Base-by-base conservation (phyloP, 2,329 filamentous ascomycete genomes). In the Penicillium sp. region DNA sequence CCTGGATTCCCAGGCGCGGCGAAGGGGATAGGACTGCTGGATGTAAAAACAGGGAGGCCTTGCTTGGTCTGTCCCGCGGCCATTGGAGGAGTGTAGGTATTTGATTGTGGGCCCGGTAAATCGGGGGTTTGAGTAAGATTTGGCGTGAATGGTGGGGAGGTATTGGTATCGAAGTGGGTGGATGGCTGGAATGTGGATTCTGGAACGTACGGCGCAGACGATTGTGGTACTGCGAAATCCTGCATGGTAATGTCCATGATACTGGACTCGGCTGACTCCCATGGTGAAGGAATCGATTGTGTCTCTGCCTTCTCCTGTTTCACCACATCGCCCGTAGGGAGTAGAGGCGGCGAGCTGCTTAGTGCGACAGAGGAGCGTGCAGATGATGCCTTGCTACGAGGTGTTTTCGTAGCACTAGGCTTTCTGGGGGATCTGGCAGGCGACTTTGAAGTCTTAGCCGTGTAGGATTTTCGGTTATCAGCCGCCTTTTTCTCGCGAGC, bases 1-100 rank as follows among this genome's bases (percentile, higher is more conserved):
- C 15, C 19, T 9, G 28, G 19, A 3, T 22, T 10, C n/a, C 28
- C 59, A 30, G 47, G 40, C 17, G 50, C 10, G 15, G 75, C 76
- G 71, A 83, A 82, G 6, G 77, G 78, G 61, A 82, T 82, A 4
- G 74, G 71, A 4, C 78, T 77, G 44, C 68, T 80, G 0, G 83
- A 77, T 19, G 80, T 82, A 61, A 85, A 84, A 0, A 83, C 74
- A 2, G 84, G 83, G 30, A 86, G 72, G 24, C 80, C 79, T 19
- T 78, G 72, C 61, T 76, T 79, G 47, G 77, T 78, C 53, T 72
- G 70, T 13, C 73, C 62, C 1, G 74, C 70, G 19, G 72, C 70
- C 30, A 65, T 67, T 19, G 73, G 65, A 1, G 77, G 73, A 4
- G 76, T 73, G 51, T 71, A 73, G 1, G 73, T 59, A 19, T 67